A percentile compares a stretch with the other conserved stretches of the same genome.
Evolutionary conservation across 345 rosid genomes (phyloP).

Genomic region (Ceriops tagal): DNA sequence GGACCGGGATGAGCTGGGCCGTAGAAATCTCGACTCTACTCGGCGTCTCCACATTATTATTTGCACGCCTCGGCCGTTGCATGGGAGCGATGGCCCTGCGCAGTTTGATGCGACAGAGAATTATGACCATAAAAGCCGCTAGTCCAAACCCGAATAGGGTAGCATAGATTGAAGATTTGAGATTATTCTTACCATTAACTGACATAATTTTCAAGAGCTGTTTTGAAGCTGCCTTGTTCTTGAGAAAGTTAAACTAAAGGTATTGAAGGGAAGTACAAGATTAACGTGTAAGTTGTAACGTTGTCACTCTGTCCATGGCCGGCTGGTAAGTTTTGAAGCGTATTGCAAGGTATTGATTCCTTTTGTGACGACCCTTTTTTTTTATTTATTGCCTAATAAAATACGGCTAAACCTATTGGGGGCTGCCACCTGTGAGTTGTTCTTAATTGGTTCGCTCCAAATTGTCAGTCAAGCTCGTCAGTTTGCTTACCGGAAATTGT

Average conservation of each 20-base stretch:
- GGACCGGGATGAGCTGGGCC: slow-evolving; percentile 37
- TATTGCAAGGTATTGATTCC: too few relatives aligned
- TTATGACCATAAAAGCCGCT: slow-evolving; percentile 28
- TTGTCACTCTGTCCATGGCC: too few relatives aligned
- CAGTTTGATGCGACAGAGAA: slow-evolving; percentile 41
- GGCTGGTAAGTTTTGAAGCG: too few relatives aligned
- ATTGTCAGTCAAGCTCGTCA: too few relatives aligned
- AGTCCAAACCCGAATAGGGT: slow-evolving; percentile 30
- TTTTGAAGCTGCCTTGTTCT: background rate
- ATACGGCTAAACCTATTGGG: too few relatives aligned
- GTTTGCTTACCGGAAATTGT: too few relatives aligned
- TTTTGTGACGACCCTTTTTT: too few relatives aligned
- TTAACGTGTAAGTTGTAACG: too few relatives aligned
- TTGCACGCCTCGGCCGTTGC: background rate
- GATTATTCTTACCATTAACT: background rate
- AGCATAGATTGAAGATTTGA: slow-evolving; percentile 7
- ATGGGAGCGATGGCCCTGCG: background rate
- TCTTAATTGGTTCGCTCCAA: too few relatives aligned
- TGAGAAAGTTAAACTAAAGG: background rate
- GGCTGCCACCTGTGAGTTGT: too few relatives aligned
- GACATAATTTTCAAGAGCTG: background rate
- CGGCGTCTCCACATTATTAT: background rate
- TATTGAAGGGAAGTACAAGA: background rate
- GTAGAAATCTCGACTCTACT: slow-evolving; percentile 26
- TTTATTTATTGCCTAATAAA: too few relatives aligned